Conservation (phyloP, 2,329 filamentous ascomycete genomes). For the Aspergillus terreus region DNA sequence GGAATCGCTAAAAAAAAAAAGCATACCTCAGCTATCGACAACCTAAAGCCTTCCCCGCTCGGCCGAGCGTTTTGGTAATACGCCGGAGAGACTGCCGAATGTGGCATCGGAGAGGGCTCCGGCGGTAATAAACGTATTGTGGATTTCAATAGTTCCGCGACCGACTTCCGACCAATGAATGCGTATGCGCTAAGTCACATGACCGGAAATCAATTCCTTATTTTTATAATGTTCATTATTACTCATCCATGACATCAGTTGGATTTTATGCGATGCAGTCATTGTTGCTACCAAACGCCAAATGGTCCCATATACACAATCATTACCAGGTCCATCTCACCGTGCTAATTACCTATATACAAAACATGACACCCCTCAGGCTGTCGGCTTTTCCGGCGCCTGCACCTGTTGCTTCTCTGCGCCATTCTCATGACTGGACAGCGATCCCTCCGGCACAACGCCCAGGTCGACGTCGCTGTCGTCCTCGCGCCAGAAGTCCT, state of each 20-base stretch:
- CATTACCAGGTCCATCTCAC: not conserved
- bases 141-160: not conserved
- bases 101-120: not conserved
- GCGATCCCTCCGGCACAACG: slow-evolving; percentile 8
- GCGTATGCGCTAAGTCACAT: not conserved
- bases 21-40: too few relatives aligned
- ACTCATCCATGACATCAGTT: too few relatives aligned
- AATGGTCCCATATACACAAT: not conserved
- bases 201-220: not conserved
- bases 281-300: not conserved
- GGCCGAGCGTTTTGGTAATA: not conserved
- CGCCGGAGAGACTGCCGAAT: not conserved
- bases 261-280: too few relatives aligned
- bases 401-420: slow-evolving; percentile 4
- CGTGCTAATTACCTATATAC: not conserved
- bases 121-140: not conserved
- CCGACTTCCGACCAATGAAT: not conserved
- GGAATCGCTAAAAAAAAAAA: too few relatives aligned
- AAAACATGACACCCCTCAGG: not conserved
- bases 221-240: too few relatives aligned
- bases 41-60: not conserved
- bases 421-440: slow-evolving; percentile 16
- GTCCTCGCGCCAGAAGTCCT: slow-evolving; percentile 63
- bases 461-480: slow-evolving; percentile 19
- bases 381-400: not conserved